Conservation (phyloP, 331 rosid species). For the Stylosanthes scabra region DNA sequence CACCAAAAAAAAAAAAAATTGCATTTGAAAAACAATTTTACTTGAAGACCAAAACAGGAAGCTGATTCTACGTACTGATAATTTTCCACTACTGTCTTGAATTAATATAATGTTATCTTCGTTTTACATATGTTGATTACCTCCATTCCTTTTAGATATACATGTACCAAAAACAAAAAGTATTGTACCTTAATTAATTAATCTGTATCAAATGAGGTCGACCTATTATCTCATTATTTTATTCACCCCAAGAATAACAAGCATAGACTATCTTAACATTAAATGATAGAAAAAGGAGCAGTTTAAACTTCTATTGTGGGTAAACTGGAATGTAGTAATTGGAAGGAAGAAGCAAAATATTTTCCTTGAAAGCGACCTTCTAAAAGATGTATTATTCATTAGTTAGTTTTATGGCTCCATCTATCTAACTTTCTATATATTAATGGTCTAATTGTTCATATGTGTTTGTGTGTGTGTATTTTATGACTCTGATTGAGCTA, state of each 20-base stretch:
- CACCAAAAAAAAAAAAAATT: too few species aligned
- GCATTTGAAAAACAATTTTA: too few species aligned
- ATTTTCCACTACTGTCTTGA: not conserved
- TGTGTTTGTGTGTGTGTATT: slow-evolving; percentile 18
- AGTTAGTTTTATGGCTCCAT: not conserved
- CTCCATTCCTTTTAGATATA: too few species aligned
- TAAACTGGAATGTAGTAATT: slow-evolving; percentile 32
- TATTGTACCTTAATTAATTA: too few species aligned
- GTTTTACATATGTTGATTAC: not conserved
- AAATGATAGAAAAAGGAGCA: slow-evolving; percentile 31
- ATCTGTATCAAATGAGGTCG: too few species aligned
- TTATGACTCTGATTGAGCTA: slow-evolving; percentile 17
- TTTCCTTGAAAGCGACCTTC: not conserved
- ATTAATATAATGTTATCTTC: not conserved
- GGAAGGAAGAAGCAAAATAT: slow-evolving; percentile 33
- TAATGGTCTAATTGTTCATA: slow-evolving; percentile 11
- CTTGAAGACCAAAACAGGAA: too few species aligned
- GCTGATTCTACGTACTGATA: too few species aligned
- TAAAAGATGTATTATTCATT: slow-evolving; percentile 34
- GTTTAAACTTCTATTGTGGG: slow-evolving; percentile 37
- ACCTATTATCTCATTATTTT: too few species aligned
- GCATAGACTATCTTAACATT: not conserved
- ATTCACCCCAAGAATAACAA: too few species aligned
- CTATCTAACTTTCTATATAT: slow-evolving; percentile 23
- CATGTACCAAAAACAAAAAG: too few species aligned